phyloP scores from a whole-genome alignment of 2,329 filamentous ascomycete species.

The Pseudogymnoascus sp. region DNA sequence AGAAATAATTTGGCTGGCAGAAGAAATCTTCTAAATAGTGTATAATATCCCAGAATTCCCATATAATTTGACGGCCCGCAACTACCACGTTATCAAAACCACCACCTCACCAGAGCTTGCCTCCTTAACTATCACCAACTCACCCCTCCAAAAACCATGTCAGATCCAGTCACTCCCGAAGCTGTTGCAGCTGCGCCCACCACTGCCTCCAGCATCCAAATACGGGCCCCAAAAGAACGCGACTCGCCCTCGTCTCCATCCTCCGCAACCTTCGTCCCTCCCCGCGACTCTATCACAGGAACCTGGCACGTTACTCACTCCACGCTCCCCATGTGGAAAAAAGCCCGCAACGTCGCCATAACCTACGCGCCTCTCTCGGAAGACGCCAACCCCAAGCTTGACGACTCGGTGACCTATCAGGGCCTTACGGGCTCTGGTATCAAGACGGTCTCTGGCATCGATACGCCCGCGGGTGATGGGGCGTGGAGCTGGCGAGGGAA shows the following conservation, averaged over 20 bases:
- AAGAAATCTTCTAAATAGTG: not conserved
- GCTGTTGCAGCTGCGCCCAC: not conserved
- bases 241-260: constrained; percentile 19
- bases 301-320: constrained; percentile 73
- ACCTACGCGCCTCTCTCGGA: constrained; percentile 56
- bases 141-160: not conserved
- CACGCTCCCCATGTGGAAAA: constrained; percentile 73
- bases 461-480: constrained; percentile 42
- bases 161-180: not conserved
- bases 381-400: constrained; percentile 38
- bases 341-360: constrained; percentile 73
- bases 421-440: constrained; percentile 42
- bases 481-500: constrained; percentile 74
- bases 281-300: constrained; percentile 54
- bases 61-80: not conserved
- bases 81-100: not conserved
- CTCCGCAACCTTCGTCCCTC: constrained; percentile 30
- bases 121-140: not conserved
- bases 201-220: not conserved
- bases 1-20: not conserved
- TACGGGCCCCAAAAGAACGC: not conserved
- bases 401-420: constrained; percentile 70
- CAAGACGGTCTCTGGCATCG: constrained; percentile 60
- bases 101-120: not conserved
- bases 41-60: not conserved